A percentile compares a stretch with the other conserved stretches of the same genome.
phyloP scores from a whole-genome alignment of 768 basidiomycete species.

The Lactarius hengduanensis region DNA sequence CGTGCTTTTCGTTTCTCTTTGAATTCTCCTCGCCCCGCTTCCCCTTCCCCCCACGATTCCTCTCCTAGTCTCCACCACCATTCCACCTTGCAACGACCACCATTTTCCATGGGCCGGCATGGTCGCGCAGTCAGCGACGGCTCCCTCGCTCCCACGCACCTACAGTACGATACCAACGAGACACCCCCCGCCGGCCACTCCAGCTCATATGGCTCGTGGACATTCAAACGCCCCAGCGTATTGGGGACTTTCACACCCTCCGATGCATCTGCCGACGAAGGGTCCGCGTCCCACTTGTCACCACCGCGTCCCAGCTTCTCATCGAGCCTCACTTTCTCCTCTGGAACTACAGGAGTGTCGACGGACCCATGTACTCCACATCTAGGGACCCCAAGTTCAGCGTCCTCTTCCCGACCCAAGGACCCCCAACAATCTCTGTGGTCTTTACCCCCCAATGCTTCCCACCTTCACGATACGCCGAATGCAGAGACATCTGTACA shows the following conservation, averaged over 20 bases:
- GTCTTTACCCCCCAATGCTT: slow-evolving; percentile 41
- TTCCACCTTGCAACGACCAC: slow-evolving; percentile 28
- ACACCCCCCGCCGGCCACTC: slow-evolving; percentile 14
- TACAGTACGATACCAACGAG: slow-evolving; percentile 5
- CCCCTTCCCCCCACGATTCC: slow-evolving; percentile 36
- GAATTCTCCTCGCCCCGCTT: slow-evolving; percentile 43
- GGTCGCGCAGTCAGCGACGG: slow-evolving; percentile 41
- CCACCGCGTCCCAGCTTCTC: slow-evolving; percentile 31
- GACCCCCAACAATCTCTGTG: slow-evolving; percentile 40
- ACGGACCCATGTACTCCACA: slow-evolving; percentile 29
- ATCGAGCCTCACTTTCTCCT: slow-evolving; percentile 29
- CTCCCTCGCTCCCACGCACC: slow-evolving; percentile 13
- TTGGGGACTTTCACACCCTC: slow-evolving; percentile 59
- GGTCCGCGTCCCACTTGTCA: slow-evolving; percentile 37
- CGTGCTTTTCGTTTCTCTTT: slow-evolving; percentile 46
- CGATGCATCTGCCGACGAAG: slow-evolving; percentile 35
- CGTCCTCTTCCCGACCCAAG: slow-evolving; percentile 39
- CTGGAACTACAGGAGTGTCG: slow-evolving; percentile 28
- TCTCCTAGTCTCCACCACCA: slow-evolving; percentile 35
- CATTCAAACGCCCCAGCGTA: slow-evolving; percentile 49
- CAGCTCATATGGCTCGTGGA: slow-evolving; percentile 31
- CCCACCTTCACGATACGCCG: slow-evolving; percentile 42
- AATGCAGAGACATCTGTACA: slow-evolving; percentile 29
- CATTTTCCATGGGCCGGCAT: slow-evolving; percentile 28
- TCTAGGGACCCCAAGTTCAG: slow-evolving; percentile 38